phyloP scores from a whole-genome alignment of 495 filamentous ascomycete species.

The Cercophora scortea region DNA sequence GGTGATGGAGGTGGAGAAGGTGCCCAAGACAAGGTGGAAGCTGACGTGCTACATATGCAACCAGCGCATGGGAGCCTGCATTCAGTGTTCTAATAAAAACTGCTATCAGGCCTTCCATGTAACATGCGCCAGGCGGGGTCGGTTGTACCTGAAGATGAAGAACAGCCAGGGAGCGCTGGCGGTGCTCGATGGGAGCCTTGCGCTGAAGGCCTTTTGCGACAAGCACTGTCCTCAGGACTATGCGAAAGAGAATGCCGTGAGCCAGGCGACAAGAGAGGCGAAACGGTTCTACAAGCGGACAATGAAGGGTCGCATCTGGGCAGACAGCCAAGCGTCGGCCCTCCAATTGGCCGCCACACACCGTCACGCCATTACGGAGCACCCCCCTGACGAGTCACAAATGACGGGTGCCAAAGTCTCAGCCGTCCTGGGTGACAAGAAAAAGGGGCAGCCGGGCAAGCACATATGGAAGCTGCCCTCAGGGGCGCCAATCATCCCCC shows the following conservation, averaged over 20 bases:
- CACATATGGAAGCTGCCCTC: constrained; percentile 89
- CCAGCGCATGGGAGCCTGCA: constrained; percentile 95
- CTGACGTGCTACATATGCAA: constrained; percentile 94
- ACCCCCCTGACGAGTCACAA: constrained; percentile 48
- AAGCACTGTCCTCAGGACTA: constrained; percentile 91
- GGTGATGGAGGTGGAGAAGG: constrained; percentile 94
- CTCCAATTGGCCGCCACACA: constrained; percentile 64
- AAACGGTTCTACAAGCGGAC: constrained; percentile 75
- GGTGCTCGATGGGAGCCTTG: constrained; percentile 73
- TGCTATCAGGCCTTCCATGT: constrained; percentile 99
- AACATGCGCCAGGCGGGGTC: constrained; percentile 82
- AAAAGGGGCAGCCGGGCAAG: constrained; percentile 59
- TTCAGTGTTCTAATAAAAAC: constrained; percentile 95
- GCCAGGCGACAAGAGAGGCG: constrained; percentile 39
- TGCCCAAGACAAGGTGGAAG: constrained; percentile 89
- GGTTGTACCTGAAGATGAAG: constrained; percentile 95
- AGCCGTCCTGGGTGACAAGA: constrained; percentile 63
- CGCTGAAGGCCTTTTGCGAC: constrained; percentile 92
- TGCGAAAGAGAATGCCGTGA: constrained; percentile 72
- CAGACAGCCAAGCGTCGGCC: constrained; percentile 82
- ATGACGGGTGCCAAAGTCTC: constrained; percentile 44
- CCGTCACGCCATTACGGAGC: constrained; percentile 49
- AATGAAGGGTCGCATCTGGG: constrained; percentile 84
- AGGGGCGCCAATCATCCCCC: constrained; percentile 88
- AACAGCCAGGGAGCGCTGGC: constrained; percentile 69